Percentiles rank a stretch among this genome's conserved stretches.
phyloP scores from a whole-genome alignment of 805 yeast genomes.

The Ogataea kodamae region DNA sequence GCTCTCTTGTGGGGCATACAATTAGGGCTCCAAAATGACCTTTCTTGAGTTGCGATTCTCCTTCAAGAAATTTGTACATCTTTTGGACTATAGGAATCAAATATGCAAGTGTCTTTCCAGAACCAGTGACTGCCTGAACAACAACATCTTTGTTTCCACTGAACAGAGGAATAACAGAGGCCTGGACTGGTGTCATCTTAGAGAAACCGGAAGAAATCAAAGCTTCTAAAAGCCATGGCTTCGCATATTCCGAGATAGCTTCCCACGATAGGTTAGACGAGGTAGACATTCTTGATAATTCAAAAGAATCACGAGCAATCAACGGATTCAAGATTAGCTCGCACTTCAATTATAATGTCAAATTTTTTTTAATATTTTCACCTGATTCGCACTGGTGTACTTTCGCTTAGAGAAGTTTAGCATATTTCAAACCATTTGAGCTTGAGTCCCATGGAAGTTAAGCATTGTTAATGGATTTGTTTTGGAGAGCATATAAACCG shows the following conservation, averaged over 20 bases:
- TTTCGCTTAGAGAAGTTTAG: no score
- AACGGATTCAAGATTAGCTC: no score
- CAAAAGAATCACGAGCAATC: no score
- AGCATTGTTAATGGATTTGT: no score
- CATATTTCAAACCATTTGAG: no score
- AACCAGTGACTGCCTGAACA: slow-evolving; percentile 96
- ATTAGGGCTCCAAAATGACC: slow-evolving; percentile 74
- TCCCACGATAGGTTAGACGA: slow-evolving; percentile 45
- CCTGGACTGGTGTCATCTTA: slow-evolving; percentile 95
- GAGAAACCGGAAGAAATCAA: slow-evolving; percentile 70
- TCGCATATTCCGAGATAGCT: slow-evolving; percentile 46
- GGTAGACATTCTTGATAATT: slow-evolving; percentile 1
- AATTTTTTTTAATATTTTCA: no score
- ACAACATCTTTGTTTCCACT: slow-evolving; percentile 87
- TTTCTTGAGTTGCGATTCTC: slow-evolving; percentile 38
- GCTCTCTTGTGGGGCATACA: slow-evolving; percentile 64
- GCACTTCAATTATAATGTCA: no score
- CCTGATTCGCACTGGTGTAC: no score
- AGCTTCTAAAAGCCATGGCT: slow-evolving; percentile 72
- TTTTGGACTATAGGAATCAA: slow-evolving; percentile 78
- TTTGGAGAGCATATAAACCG: no score
- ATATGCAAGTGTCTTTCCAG: slow-evolving; percentile 96
- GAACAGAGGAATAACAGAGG: slow-evolving; percentile 85
- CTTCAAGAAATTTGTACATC: slow-evolving; percentile 33
- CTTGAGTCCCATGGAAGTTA: no score